phyloP scores from a whole-genome alignment of 441 rosid species.

The Croton setiger region DNA sequence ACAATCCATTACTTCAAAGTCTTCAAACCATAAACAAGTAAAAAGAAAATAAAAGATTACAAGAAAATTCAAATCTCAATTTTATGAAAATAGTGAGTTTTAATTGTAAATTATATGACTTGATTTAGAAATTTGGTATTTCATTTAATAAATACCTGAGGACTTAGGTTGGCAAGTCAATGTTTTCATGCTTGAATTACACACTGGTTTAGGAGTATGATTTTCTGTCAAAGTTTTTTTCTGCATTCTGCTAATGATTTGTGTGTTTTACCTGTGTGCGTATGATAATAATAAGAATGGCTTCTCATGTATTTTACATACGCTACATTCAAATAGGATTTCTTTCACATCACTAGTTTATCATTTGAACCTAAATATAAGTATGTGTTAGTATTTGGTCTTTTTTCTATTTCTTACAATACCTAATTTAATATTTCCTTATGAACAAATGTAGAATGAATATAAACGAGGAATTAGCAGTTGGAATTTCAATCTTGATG shows the following conservation, averaged over 20 bases:
- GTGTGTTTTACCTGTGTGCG: neutral
- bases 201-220: neutral
- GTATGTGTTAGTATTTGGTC: neutral
- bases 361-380: neutral
- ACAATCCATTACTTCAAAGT: neutral
- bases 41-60: neutral
- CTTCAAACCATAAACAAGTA: neutral
- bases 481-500: constrained; percentile 97
- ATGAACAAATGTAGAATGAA: constrained; percentile 65
- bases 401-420: neutral
- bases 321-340: neutral
- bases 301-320: neutral
- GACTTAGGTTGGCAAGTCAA: neutral
- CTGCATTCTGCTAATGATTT: neutral
- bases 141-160: neutral
- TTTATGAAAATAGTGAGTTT: neutral
- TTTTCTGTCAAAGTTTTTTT: neutral
- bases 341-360: neutral
- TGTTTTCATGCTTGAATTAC: neutral
- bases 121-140: neutral
- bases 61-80: neutral
- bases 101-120: neutral
- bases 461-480: constrained; percentile 95
- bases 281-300: neutral
- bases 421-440: constrained; percentile 14